Evolutionary conservation across 768 basidiomycete species (phyloP).

Genomic region (Xanthoconium stramineum): DNA sequence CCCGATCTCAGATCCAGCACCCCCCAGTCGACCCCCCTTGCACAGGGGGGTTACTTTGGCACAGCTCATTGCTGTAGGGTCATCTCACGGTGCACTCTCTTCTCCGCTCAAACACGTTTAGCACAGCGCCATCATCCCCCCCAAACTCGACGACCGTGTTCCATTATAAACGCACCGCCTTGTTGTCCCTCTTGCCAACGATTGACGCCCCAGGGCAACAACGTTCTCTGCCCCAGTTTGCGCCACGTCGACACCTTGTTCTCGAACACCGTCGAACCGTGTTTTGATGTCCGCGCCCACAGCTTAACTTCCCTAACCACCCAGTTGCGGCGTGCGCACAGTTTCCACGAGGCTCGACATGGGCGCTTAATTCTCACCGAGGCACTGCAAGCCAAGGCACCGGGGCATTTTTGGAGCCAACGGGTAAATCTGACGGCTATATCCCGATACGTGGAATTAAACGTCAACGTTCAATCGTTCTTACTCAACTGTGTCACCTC

Average conservation of each 20-base stretch:
- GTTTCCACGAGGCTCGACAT: not conserved
- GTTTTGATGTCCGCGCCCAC: not conserved
- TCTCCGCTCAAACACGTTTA: not conserved
- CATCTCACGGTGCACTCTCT: no score
- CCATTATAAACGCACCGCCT: not conserved
- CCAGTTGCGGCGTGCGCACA: not conserved
- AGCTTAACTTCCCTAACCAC: not conserved
- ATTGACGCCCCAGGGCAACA: not conserved
- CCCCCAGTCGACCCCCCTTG: conserved; percentile 8
- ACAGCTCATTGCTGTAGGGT: no score
- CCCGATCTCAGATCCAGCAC: conserved; percentile 13
- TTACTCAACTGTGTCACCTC: not conserved
- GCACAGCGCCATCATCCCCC: not conserved
- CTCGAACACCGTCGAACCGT: not conserved
- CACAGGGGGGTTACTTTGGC: not conserved
- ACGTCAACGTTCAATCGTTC: not conserved
- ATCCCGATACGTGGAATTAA: not conserved
- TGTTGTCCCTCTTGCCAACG: not conserved
- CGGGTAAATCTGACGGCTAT: not conserved
- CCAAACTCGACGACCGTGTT: not conserved
- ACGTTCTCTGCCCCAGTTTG: no score
- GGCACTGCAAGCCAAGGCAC: not conserved
- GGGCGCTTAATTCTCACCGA: not conserved
- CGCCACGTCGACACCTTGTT: no score
- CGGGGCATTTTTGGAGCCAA: not conserved